A percentile compares a stretch with the other conserved stretches of the same genome.
These are phyloP conservation scores for Bisporella sp. DNA, from an alignment of 2,329 filamentous ascomycete genomes.

Conservation along the genomic window DNA sequence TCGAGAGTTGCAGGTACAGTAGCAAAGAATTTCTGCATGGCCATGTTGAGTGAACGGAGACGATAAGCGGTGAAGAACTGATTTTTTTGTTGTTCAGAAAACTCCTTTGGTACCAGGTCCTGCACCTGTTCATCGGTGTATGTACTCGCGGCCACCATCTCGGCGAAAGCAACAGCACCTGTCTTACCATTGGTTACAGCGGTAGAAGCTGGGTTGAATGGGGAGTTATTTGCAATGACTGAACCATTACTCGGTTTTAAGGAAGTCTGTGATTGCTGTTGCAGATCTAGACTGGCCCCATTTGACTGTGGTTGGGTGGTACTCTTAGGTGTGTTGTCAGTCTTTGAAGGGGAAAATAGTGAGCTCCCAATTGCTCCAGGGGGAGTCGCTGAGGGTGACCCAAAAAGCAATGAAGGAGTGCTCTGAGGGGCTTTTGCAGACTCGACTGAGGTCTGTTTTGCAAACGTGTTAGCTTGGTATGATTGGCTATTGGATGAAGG, in stretches of 20 bases:
- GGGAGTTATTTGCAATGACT: background rate
- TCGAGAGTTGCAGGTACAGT: slow-evolving; percentile 6
- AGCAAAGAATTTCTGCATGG: slow-evolving; percentile 18
- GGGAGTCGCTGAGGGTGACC: too few species aligned
- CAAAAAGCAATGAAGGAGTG: too few species aligned
- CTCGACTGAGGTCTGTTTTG: too few species aligned
- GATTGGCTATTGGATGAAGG: too few species aligned
- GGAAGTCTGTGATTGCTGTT: background rate
- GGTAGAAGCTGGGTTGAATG: background rate
- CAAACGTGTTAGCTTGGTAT: too few species aligned
- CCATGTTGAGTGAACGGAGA: slow-evolving; percentile 22
- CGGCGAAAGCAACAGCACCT: slow-evolving; percentile 1
- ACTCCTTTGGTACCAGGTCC: slow-evolving; percentile 13
- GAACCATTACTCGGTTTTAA: background rate
- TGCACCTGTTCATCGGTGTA: slow-evolving; percentile 17
- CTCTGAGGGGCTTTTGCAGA: too few species aligned
- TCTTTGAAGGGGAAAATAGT: slow-evolving; percentile 11
- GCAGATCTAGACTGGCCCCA: slow-evolving; percentile 12
- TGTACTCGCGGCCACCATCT: slow-evolving; percentile 10
- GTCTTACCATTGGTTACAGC: background rate
- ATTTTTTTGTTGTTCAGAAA: slow-evolving; percentile 13
- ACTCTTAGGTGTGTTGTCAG: slow-evolving; percentile 9
- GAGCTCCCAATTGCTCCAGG: background rate
- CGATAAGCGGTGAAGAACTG: slow-evolving; percentile 23
- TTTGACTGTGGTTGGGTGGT: slow-evolving; percentile 11